Base-by-base conservation (phyloP, 306 rosid genomes). In the Quercus gilva region DNA sequence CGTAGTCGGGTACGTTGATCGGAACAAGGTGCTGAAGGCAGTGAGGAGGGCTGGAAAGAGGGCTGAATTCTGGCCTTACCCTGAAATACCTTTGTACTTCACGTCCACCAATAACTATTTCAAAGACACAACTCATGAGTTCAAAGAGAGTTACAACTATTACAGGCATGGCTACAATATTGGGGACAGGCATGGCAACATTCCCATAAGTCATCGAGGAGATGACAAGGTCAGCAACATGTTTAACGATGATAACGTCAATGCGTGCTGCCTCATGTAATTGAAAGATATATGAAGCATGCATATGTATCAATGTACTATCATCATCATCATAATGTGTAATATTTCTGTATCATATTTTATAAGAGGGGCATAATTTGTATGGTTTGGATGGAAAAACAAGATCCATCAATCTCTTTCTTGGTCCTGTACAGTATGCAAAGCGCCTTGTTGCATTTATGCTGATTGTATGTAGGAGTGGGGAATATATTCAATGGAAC, bases 171-270 rank as follows among this genome's bases (percentile, higher is more conserved):
- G 99, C 72, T 94, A 92, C 88, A 94, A 94, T 53, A 29, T 91
- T 0, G 91, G 90, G 6, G 97, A 94, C 15, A 88, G 79, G 72
- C 99, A 94, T 12, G 99, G 99, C 0, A 90, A 55, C 56, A 78
- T 92, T 23, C 99, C 85, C 0, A 79, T 88, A 0, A 76, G 97
- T 78, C 97, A 87, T 1, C 89, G 97, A 1, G 97, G 99, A 5
- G 97, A 94, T 20, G 97, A 94, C 84, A 86, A 91, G 63, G 92
- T 94, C 78, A 94, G 99, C 80, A 94, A 92, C 92, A 86, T 94
- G 91, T 94, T 92, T 85, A 94, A 94, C 60, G 99, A 94, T 72
- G 99, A 94, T 61, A 94, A 94, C 76, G 99, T 94, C 57, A 68
- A 94, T 73, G 97, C 97, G 18, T 94, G 99, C 78, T 82, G 88